Evolutionary conservation across 192 early-diverging fungal genomes (phyloP).

Genomic region (Coemansia sp.): DNA sequence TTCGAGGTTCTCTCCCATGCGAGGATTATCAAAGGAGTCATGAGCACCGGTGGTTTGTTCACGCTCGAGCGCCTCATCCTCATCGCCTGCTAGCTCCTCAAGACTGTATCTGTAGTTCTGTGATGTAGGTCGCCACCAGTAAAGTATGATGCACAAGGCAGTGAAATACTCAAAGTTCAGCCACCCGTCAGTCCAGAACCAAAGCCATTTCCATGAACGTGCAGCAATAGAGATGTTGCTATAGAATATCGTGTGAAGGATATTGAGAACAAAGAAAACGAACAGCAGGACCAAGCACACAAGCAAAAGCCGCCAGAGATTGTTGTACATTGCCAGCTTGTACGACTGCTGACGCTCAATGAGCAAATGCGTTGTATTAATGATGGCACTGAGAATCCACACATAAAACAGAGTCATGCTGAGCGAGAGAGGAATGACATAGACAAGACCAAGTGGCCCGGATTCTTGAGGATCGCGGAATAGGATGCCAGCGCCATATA

Average conservation of each 20-base stretch:
- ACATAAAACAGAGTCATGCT: slow-evolving; percentile 93
- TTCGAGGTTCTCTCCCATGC: slow-evolving; percentile 52
- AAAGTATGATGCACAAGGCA: slow-evolving; percentile 74
- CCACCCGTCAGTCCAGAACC: slow-evolving; percentile 93
- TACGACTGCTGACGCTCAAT: slow-evolving; percentile 80
- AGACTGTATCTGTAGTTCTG: slow-evolving; percentile 92
- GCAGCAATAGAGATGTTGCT: slow-evolving; percentile 67
- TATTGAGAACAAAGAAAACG: slow-evolving; percentile 81
- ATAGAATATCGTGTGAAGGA: slow-evolving; percentile 71
- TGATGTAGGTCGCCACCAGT: slow-evolving; percentile 89
- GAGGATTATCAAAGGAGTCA: slow-evolving; percentile 47
- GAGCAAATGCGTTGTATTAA: slow-evolving; percentile 72
- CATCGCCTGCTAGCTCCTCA: slow-evolving; percentile 76
- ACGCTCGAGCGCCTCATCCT: slow-evolving; percentile 68
- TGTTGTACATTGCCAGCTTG: slow-evolving; percentile 88
- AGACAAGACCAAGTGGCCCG: slow-evolving; percentile 66
- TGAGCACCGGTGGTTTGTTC: slow-evolving; percentile 29
- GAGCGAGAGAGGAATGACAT: slow-evolving; percentile 82
- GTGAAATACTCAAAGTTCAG: slow-evolving; percentile 85
- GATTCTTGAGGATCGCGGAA: slow-evolving; percentile 68
- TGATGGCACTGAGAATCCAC: slow-evolving; percentile 87
- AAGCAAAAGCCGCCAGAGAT: slow-evolving; percentile 76
- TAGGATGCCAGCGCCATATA: slow-evolving; percentile 83
- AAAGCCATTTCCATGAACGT: slow-evolving; percentile 78
- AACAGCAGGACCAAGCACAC: slow-evolving; percentile 73